Conservation (phyloP, 768 basidiomycete genomes). For the Hypsizygus marmoreus region DNA sequence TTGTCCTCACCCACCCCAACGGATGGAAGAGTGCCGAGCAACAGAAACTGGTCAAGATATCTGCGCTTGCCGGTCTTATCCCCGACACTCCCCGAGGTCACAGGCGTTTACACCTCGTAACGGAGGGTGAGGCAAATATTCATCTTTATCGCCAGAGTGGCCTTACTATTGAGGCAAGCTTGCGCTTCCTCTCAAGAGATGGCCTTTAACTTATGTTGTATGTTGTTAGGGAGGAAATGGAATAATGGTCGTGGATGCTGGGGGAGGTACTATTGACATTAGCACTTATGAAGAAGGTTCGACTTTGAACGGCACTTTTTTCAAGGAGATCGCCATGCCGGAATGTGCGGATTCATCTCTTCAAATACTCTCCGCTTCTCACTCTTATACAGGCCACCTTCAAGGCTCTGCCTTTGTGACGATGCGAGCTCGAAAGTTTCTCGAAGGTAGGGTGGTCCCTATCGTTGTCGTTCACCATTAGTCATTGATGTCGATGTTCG, state of each 20-base stretch:
- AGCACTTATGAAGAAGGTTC: slow-evolving; percentile 46
- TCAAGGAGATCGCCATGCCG: slow-evolving; percentile 50
- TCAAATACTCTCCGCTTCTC: not conserved
- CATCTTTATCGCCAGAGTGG: slow-evolving; percentile 52
- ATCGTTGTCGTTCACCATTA: not conserved
- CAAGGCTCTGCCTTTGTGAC: slow-evolving; percentile 52
- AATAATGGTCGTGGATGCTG: slow-evolving; percentile 57
- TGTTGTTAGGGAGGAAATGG: slow-evolving; percentile 40
- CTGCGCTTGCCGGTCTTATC: slow-evolving; percentile 50
- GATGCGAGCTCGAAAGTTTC: slow-evolving; percentile 35
- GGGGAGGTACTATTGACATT: slow-evolving; percentile 61
- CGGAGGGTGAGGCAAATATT: slow-evolving; percentile 64
- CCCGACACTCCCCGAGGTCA: slow-evolving; percentile 38
- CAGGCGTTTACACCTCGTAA: slow-evolving; percentile 53
- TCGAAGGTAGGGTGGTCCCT: slow-evolving; percentile 31
- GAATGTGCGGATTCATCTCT: slow-evolving; percentile 35
- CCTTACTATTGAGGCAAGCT: slow-evolving; percentile 32
- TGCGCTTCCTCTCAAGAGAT: not conserved
- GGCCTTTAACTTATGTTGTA: not conserved
- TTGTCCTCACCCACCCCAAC: slow-evolving; percentile 56
- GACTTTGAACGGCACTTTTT: slow-evolving; percentile 20
- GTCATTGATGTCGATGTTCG: not conserved
- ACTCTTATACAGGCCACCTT: slow-evolving; percentile 37
- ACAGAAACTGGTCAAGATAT: slow-evolving; percentile 50
- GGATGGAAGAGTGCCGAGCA: slow-evolving; percentile 66